Percentiles rank a stretch among this genome's conserved stretches.
phyloP scores from a whole-genome alignment of 164 flowering plant species.

The Macadamia tetraphylla region DNA sequence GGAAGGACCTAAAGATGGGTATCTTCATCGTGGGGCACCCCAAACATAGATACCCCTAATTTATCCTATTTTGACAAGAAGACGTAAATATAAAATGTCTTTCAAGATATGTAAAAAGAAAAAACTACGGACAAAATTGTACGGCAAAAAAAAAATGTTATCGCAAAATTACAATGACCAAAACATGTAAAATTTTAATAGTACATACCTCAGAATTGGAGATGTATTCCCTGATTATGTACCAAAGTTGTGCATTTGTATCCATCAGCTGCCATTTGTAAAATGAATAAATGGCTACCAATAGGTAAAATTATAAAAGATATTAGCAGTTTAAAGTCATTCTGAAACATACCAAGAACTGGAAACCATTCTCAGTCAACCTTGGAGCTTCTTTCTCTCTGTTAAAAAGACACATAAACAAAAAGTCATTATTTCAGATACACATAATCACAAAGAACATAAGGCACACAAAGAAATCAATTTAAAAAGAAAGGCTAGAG shows the following conservation, averaged over 20 bases:
- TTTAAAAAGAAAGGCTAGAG: conserved; percentile 5
- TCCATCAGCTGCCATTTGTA: conserved; percentile 73
- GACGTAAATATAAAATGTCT: too few relatives aligned
- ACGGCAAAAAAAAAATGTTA: background rate
- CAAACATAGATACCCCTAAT: too few relatives aligned
- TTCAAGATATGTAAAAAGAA: background rate
- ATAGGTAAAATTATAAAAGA: conserved; percentile 4
- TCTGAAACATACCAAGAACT: conserved; percentile 66
- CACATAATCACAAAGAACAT: background rate
- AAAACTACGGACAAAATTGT: background rate
- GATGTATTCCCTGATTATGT: conserved; percentile 91
- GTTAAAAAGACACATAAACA: conserved; percentile 16
- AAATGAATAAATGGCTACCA: conserved; percentile 2
- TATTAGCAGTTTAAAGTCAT: conserved; percentile 1
- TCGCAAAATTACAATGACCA: background rate
- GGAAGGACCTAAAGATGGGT: too few relatives aligned
- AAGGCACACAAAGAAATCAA: background rate
- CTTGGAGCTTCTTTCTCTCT: conserved; percentile 83
- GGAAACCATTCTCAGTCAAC: conserved; percentile 87
- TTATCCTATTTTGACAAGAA: too few relatives aligned
- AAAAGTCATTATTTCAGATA: background rate
- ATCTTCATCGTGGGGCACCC: too few relatives aligned
- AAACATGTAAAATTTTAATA: background rate
- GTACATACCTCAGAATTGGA: conserved; percentile 74
- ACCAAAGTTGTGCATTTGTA: conserved; percentile 96